phyloP scores from a whole-genome alignment of 768 basidiomycete species.

The Phanerodontia chrysosporium region DNA sequence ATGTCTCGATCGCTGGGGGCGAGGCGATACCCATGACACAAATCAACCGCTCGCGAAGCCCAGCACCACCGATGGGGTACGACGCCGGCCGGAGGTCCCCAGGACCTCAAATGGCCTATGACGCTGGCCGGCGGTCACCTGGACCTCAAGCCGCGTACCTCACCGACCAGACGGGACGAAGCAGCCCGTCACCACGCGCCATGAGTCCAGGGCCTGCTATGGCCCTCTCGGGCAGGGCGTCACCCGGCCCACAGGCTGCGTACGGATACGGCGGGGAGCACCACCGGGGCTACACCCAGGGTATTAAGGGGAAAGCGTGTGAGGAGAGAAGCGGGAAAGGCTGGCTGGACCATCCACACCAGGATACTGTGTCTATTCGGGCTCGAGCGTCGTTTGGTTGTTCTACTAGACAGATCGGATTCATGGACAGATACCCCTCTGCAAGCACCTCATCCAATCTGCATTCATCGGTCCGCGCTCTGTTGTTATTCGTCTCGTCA shows the following conservation, averaged over 20 bases:
- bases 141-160: constrained; percentile 9
- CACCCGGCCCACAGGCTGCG: constrained; percentile 11
- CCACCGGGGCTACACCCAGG: not conserved
- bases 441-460: constrained; percentile 6
- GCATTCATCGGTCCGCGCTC: constrained; percentile 9
- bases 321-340: constrained; percentile 5
- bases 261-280: constrained; percentile 10
- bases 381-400: constrained; percentile 5
- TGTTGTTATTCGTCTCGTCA: constrained; percentile 1
- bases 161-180: not conserved
- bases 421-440: constrained; percentile 12
- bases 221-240: constrained; percentile 7
- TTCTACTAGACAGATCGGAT: not conserved
- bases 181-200: constrained; percentile 5
- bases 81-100: constrained; percentile 6
- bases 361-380: constrained; percentile 4
- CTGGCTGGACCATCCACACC: constrained; percentile 14
- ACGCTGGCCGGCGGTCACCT: constrained; percentile 2
- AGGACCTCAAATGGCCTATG: constrained; percentile 7
- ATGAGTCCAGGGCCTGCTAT: constrained; percentile 12
- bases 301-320: not conserved
- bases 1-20: not conserved
- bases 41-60: constrained; percentile 10
- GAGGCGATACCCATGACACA: constrained; percentile 10
- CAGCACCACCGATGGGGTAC: constrained; percentile 9